These are phyloP conservation scores for Trichoderma sp. DNA, from an alignment of 2,329 filamentous ascomycete genomes.

Conservation along the genomic window DNA sequence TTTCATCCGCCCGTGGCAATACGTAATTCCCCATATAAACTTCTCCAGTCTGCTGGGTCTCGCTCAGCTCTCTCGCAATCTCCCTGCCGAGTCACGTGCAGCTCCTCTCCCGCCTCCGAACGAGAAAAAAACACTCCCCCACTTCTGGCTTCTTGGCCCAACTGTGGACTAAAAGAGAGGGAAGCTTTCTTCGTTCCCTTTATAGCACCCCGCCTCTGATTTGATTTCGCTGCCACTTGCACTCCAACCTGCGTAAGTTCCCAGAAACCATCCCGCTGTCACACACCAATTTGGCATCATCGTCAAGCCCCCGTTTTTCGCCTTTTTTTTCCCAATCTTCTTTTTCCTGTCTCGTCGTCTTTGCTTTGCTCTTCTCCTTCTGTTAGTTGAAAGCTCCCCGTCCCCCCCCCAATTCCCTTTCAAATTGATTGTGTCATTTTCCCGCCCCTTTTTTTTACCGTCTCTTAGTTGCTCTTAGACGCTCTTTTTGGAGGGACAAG, in stretches of 20 bases:
- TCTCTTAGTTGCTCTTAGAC: slow-evolving; percentile 5
- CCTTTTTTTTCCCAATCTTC: background rate
- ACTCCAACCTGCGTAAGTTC: slow-evolving; percentile 18
- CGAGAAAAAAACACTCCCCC: background rate
- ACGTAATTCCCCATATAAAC: slow-evolving; percentile 27
- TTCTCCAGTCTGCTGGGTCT: background rate
- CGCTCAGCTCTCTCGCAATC: background rate
- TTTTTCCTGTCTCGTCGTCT: background rate
- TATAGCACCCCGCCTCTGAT: slow-evolving; percentile 22
- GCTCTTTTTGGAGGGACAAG: background rate
- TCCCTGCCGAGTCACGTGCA: slow-evolving; percentile 17
- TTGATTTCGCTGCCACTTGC: background rate
- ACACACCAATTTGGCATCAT: slow-evolving; percentile 26
- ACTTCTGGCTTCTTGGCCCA: slow-evolving; percentile 2
- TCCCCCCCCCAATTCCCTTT: background rate
- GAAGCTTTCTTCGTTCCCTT: slow-evolving; percentile 26
- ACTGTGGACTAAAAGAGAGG: background rate
- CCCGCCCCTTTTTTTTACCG: background rate
- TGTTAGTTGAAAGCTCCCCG: background rate
- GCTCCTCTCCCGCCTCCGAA: background rate
- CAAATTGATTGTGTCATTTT: background rate
- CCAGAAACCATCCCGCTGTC: slow-evolving; percentile 23
- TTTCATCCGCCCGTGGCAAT: slow-evolving; percentile 9
- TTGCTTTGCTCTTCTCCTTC: background rate
- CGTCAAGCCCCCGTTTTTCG: slow-evolving; percentile 1